Base-by-base conservation (phyloP, 2,329 filamentous ascomycete species). In the Aspergillus ibericus region DNA sequence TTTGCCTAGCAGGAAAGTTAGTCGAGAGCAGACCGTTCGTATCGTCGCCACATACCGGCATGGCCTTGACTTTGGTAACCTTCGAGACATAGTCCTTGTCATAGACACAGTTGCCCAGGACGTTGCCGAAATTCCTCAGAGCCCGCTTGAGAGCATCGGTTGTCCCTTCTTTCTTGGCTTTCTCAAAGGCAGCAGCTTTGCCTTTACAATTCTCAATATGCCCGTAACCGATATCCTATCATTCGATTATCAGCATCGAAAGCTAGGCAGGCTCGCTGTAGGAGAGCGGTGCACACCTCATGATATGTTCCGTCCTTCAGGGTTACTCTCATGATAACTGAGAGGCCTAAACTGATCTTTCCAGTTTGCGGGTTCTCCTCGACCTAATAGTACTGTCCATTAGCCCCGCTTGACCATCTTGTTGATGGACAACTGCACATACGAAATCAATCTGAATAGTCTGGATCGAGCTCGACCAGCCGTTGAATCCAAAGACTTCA, bases 71-170 rank as follows among this genome's bases (percentile, higher is more conserved):
- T 77, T 92, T 96, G 53, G 88, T 90, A n/a, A 98, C 90, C 73
- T 92, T 93, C 53, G 87, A 83, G 57, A 99, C 81, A 72, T 96
- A 99, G 61, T 93, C 88, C 76, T 97, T 96, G 78, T 99, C 95
- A 77, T 99, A 98, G 59, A 99, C 88, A 80, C 95, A 99, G 72
- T 98, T 99, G n/a, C 95, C 95, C 55, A 99, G 81, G 15, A 98
- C 89, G 68, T 98, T 98, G 59, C 95, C 95, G 76, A 99, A 99
- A 63, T 88, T 97, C 59, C 93, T 85, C 69, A 99, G 73, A 1
- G 95, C 87, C 65, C 95, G 85, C 77, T 99, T 99, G 71, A 99
- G 73, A 1, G 88, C 95, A 77, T 99, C 95, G 9, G 96, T 98
- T 2, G 92, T 96, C 7, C 92, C 96, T 79, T 98, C 93, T 75